Evolutionary conservation across 2,329 filamentous ascomycete genomes (phyloP).

Genomic region (Phaeosphaeria sp.): DNA sequence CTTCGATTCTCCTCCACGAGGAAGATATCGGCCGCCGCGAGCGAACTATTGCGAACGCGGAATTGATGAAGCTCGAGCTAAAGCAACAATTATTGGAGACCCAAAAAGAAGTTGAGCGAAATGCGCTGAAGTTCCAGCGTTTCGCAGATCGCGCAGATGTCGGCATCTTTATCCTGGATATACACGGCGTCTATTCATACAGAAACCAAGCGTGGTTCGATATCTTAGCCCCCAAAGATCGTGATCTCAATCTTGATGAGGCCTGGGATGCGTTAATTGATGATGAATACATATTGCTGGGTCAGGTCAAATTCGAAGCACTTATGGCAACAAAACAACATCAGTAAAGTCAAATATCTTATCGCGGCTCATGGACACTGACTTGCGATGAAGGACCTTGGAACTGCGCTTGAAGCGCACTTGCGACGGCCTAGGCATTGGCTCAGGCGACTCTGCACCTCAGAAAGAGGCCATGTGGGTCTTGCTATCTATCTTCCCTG

Average conservation of each 20-base stretch:
- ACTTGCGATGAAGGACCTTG: constrained; percentile 14
- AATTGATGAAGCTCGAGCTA: constrained; percentile 8
- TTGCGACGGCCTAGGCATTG: constrained; percentile 28
- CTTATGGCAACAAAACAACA: constrained; percentile 23
- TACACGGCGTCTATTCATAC: constrained; percentile 43
- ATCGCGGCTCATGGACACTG: not conserved
- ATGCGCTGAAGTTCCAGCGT: constrained; percentile 38
- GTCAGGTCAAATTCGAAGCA: constrained; percentile 20
- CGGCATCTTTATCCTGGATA: constrained; percentile 47
- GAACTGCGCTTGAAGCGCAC: constrained; percentile 49
- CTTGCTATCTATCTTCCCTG: constrained; percentile 37
- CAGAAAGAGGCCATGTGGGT: constrained; percentile 33
- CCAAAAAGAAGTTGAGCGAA: constrained; percentile 35
- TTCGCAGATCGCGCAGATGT: constrained; percentile 45
- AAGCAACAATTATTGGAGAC: constrained; percentile 14
- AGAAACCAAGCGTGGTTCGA: constrained; percentile 50
- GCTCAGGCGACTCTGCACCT: not conserved
- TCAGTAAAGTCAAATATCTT: constrained; percentile 11
- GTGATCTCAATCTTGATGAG: constrained; percentile 18
- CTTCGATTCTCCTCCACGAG: constrained; percentile 49
- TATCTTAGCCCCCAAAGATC: constrained; percentile 31
- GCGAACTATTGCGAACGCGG: constrained; percentile 35
- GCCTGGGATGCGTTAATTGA: constrained; percentile 28
- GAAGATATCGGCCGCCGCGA: constrained; percentile 46
- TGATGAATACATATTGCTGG: constrained; percentile 16